phyloP scores from a whole-genome alignment of 306 rosid genomes.

The Dryas drummondii region DNA sequence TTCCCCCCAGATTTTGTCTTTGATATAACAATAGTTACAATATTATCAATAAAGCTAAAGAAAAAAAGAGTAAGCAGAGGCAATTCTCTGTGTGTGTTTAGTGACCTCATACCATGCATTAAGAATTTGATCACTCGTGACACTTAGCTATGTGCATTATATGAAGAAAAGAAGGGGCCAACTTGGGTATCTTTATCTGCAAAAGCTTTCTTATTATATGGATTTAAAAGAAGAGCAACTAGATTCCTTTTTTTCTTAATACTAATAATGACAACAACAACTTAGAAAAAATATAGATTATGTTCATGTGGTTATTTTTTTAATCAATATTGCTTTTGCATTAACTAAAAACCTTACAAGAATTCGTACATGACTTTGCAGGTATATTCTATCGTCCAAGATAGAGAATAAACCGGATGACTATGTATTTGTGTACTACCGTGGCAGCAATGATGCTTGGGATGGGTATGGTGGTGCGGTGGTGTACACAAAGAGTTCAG shows the following conservation, averaged over 20 bases:
- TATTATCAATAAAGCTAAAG: no score
- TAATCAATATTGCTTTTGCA: constrained; percentile 15
- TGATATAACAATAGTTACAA: no score
- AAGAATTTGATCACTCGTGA: no score
- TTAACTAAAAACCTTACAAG: not conserved
- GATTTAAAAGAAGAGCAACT: no score
- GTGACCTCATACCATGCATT: no score
- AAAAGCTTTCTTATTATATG: not conserved
- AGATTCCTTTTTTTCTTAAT: no score
- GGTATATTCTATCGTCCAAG: constrained; percentile 78
- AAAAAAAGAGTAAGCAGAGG: no score
- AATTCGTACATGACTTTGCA: constrained; percentile 28
- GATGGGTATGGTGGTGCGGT: constrained; percentile 97
- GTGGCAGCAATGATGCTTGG: constrained; percentile 97
- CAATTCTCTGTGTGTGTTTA: no score
- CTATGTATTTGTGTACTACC: constrained; percentile 80
- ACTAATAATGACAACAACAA: no score
- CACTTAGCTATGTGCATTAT: no score
- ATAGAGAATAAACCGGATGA: constrained; percentile 73
- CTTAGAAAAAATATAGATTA: no score
- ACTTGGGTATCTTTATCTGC: not conserved
- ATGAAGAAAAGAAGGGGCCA: no score
- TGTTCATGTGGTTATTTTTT: not conserved
- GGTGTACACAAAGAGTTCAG: constrained; percentile 79
- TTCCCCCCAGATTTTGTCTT: not conserved